phyloP scores from a whole-genome alignment of 116 monocot genomes.

The Cymodocea nodosa region DNA sequence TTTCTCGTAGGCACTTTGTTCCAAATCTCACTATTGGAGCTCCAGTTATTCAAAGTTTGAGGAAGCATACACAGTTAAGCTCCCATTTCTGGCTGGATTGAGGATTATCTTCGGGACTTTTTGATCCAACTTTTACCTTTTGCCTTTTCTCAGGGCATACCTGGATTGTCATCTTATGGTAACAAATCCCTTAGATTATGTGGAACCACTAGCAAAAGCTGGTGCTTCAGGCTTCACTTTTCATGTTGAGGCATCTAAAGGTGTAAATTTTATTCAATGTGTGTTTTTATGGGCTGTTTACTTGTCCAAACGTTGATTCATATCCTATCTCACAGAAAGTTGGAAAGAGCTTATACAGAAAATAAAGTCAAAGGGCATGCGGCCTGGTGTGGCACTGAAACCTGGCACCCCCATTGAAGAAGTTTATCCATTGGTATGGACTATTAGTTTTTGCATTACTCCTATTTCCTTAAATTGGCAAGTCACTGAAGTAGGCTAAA shows the following conservation, averaged over 20 bases:
- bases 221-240: conserved; percentile 99
- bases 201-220: conserved; percentile 80
- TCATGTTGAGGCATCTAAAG: conserved; percentile 90
- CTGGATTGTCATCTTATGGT: conserved; percentile 99
- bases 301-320: conserved; percentile 5
- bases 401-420: conserved; percentile 79
- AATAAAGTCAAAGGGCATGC: conserved; percentile 68
- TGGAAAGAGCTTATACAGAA: conserved; percentile 70
- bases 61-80: conserved; percentile 73
- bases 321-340: conserved; percentile 31
- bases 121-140: neutral
- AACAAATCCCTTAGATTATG: conserved; percentile 83
- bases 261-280: conserved; percentile 11
- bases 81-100: neutral
- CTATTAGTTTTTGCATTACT: neutral
- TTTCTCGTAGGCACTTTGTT: conserved; percentile 69
- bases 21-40: conserved; percentile 97
- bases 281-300: no score
- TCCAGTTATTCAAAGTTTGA: conserved; percentile 86
- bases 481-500: no score
- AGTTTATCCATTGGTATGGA: conserved; percentile 75
- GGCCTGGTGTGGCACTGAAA: conserved; percentile 85
- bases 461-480: neutral
- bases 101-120: neutral
- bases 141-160: conserved; percentile 46